phyloP scores from a whole-genome alignment of 2,329 filamentous ascomycete genomes.

The Drechslera avenae region DNA sequence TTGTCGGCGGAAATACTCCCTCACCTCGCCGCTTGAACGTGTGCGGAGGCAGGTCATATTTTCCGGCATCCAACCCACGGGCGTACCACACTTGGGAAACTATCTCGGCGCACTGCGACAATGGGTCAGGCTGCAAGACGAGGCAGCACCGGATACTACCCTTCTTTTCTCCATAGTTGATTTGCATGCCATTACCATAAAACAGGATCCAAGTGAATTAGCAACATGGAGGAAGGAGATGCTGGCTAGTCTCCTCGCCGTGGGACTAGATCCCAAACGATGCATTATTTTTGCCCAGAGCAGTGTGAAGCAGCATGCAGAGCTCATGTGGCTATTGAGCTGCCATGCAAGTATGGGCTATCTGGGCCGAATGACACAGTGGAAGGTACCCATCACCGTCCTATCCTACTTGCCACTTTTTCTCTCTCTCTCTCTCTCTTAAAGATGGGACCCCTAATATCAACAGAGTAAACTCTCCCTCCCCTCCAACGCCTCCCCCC shows the following conservation, averaged over 20 bases:
- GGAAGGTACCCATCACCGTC: too few relatives aligned
- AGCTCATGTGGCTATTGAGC: conserved; percentile 96
- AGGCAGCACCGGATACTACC: conserved; percentile 60
- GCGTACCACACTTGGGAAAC: conserved; percentile 91
- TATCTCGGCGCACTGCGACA: conserved; percentile 87
- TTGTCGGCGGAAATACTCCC: conserved; percentile 15
- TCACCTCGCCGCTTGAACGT: background rate
- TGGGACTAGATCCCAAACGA: conserved; percentile 79
- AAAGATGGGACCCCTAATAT: too few relatives aligned
- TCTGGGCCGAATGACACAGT: conserved; percentile 98
- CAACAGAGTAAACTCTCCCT: conserved; percentile 69
- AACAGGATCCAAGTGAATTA: conserved; percentile 66
- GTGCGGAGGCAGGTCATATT: conserved; percentile 63
- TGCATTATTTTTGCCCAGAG: conserved; percentile 85
- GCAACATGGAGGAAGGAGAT: conserved; percentile 71
- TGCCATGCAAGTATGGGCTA: conserved; percentile 92
- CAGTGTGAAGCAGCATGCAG: conserved; percentile 75
- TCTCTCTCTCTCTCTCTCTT: too few relatives aligned
- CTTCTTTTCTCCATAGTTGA: conserved; percentile 90
- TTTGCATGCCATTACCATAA: conserved; percentile 84
- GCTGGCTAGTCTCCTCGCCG: conserved; percentile 78
- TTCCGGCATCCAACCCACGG: conserved; percentile 96
- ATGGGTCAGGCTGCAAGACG: conserved; percentile 82
- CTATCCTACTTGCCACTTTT: too few relatives aligned
- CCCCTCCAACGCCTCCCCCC: conserved; percentile 60